Percentiles rank a stretch among this genome's conserved stretches.
These are phyloP conservation scores for Monosporozyma yasuniensis DNA, from an alignment of 805 yeast species.

Conservation along the genomic window DNA sequence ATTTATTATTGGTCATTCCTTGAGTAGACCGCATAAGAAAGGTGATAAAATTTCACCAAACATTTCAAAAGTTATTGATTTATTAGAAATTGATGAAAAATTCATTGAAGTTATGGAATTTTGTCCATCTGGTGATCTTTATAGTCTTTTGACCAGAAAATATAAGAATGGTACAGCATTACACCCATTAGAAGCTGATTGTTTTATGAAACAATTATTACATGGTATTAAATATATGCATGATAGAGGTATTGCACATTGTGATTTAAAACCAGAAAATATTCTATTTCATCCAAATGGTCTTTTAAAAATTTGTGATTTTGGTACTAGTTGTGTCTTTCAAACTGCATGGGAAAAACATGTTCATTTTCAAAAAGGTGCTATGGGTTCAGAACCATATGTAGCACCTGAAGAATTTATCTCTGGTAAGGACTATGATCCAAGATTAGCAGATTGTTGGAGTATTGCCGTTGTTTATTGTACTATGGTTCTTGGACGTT, in stretches of 20 bases:
- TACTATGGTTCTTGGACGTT: conserved; percentile 81
- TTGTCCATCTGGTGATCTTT: conserved; percentile 78
- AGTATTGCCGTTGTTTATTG: conserved; percentile 71
- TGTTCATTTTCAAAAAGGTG: conserved; percentile 57
- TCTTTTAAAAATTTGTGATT: conserved; percentile 64
- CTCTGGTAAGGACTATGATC: conserved; percentile 51
- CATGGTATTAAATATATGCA: conserved; percentile 82
- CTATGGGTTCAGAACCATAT: conserved; percentile 83
- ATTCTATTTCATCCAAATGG: conserved; percentile 61
- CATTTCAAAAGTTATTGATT: conserved; percentile 68
- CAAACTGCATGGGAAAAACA: conserved; percentile 83
- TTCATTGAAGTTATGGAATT: conserved; percentile 90
- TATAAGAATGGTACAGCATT: conserved; percentile 42
- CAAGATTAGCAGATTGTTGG: conserved; percentile 81
- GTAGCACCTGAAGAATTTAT: conserved; percentile 84
- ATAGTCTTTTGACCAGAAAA: conserved; percentile 42
- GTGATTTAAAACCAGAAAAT: conserved; percentile 88
- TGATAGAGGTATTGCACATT: conserved; percentile 86
- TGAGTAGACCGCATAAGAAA: conserved; percentile 34
- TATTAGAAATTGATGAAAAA: conserved; percentile 63
- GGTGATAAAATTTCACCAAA: conserved; percentile 35
- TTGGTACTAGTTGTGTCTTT: conserved; percentile 87
- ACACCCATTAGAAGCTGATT: conserved; percentile 67
- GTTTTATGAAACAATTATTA: conserved; percentile 78
- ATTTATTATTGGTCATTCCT: conserved; percentile 75